Percentiles rank a stretch among this genome's conserved stretches.
These are phyloP conservation scores for Pleurotus giganteus DNA, from an alignment of 768 basidiomycete genomes.

Conservation along the genomic window DNA sequence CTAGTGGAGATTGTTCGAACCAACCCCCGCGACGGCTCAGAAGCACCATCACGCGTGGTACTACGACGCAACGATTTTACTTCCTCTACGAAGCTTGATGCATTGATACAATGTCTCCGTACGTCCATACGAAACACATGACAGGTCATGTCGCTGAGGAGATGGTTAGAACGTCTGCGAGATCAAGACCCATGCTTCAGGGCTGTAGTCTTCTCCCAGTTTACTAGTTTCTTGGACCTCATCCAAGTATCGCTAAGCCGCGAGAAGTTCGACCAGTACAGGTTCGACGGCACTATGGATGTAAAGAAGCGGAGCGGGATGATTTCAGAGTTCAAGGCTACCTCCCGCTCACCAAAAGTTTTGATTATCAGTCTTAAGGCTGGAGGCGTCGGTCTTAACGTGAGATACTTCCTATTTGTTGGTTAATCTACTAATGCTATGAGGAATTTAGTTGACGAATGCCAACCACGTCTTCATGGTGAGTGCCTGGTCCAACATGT, in stretches of 20 bases:
- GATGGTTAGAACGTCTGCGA: conserved; percentile 51
- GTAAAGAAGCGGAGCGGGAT: conserved; percentile 77
- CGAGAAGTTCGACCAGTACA: conserved; percentile 64
- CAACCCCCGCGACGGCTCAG: conserved; percentile 19
- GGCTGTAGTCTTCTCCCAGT: conserved; percentile 89
- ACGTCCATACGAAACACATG: conserved; percentile 18
- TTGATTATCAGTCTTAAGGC: conserved; percentile 82
- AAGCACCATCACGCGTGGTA: conserved; percentile 34
- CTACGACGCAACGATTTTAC: conserved; percentile 81
- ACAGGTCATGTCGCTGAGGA: background rate
- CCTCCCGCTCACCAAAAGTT: conserved; percentile 70
- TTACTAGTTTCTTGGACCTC: conserved; percentile 83
- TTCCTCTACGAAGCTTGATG: conserved; percentile 89
- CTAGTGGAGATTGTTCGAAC: conserved; percentile 60
- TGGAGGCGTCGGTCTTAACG: conserved; percentile 89
- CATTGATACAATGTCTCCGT: conserved; percentile 74
- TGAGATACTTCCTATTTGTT: conserved; percentile 29
- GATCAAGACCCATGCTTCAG: conserved; percentile 76
- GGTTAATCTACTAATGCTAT: conserved; percentile 5
- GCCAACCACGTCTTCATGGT: conserved; percentile 91
- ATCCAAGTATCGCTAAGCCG: conserved; percentile 71
- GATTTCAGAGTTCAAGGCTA: conserved; percentile 72
- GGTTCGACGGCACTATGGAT: conserved; percentile 94
- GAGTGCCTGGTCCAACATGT: conserved; percentile 14
- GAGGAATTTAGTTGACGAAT: conserved; percentile 54